Evolutionary conservation across 768 basidiomycete species (phyloP), one percentile per base, ranked within the genome.

Genomic region (Amanita phalloides): DNA sequence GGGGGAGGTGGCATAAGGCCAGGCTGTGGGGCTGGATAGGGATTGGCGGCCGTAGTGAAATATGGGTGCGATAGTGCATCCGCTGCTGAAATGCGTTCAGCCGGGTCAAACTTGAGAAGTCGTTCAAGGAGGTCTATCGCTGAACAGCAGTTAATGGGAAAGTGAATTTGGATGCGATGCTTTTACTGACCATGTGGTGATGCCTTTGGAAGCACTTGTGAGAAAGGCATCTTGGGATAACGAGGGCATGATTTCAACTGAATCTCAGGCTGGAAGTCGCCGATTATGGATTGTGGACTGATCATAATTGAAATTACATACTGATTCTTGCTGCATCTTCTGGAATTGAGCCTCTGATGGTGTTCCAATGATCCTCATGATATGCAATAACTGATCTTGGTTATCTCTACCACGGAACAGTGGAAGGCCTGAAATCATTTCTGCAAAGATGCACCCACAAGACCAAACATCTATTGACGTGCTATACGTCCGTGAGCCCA

Each of bases 401-500:
- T 97, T 97, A 65, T 98, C 96, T 56, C 95, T 75, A 20, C 96
- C 96, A 57, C 95, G 78, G 76, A 99, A 99, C 26, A 99, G 77
- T 25, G 96, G 96, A 4, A 93, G 86, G 1, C 96, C 96, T 17
- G 90, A 85, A 54, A 99, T 98, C 95, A 99, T 98, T 69, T 99
- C 96, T 17, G 96, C 95, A 64, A 99, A 96, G 63, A 99, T 99
- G 65, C 96, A 98, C 8, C 96, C 96, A 53, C 92, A 95, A 11
- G 90, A 93, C 96, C 96, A 99, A 46, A 98, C 88, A 65, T 99
- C 96, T 60, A 99, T 98, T 28, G 90, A 92, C 2, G 96, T 98
- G 70, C 86, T 94, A 65, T 99, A 99, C 17, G 95, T 98, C 54
- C 96, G 78, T 20, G 92, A 95, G 48, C 96, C 96, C 56, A 99